Base-by-base conservation (phyloP, 306 rosid genomes). In the Benincasa hispida region DNA sequence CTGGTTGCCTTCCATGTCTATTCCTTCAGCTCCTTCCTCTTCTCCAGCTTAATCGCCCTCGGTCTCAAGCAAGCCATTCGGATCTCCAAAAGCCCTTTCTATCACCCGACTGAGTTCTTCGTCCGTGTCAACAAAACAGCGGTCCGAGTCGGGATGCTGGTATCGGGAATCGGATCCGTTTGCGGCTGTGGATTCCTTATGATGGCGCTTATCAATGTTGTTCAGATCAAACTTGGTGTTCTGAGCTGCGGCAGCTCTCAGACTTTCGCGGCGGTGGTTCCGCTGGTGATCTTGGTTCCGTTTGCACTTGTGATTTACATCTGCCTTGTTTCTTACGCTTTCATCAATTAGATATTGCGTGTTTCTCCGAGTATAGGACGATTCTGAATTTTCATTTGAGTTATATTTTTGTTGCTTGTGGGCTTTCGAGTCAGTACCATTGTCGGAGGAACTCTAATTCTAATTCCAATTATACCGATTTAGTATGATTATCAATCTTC, bases 21-120 rank as follows among this genome's bases (percentile, higher is more conserved):
- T 92, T 90, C 98, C 50, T 94, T 94, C 93, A 90, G 96, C 86
- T 94, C 91, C 78, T 94, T 94, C 86, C 97, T 94, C 86, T 91
- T 94, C 91, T 94, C 97, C 67, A 94, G 97, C 87, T 93, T 94
- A 55, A 28, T 94, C 72, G 98, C 98, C 18, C 77, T 91, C 32
- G 94, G 87, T 0, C 91, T 94, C 87, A 91, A 92, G 62, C 97
- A 94, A 77, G 96, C 88, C 53, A 83, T 90, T 39, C 91, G 96
- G 77, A 87, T 93, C 80, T 47, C 94, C 22, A 82, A 83, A 27
- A 68, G 69, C 81, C 53, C 93, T 39, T 34, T 57, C 72, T 82
- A 72, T 76, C 96, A 81, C 76, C 89, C 79, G 47, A 53, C 54
- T 77, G 91, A 90, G 79, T 74, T 85, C 78, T 60, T 85, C 30